Evolutionary conservation across 495 filamentous ascomycete species (phyloP).

Genomic region (Delitschia confertaspora): DNA sequence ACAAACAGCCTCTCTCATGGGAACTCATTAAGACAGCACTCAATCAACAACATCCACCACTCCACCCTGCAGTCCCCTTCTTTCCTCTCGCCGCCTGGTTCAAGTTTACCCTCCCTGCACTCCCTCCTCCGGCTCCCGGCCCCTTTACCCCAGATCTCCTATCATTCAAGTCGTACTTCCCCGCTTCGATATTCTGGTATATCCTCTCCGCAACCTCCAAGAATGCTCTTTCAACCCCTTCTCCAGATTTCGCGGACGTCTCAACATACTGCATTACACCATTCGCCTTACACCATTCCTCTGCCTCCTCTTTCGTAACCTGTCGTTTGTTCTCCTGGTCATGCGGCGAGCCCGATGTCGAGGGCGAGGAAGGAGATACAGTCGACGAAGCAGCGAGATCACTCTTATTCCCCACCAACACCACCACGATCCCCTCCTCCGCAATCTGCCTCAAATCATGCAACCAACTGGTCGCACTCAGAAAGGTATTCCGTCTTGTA

Average conservation of each 20-base stretch:
- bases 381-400: constrained; percentile 52
- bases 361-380: constrained; percentile 14
- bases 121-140: constrained; percentile 46
- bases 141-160: constrained; percentile 88
- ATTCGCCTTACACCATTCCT: constrained; percentile 77
- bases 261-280: constrained; percentile 84
- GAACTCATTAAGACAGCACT: not conserved
- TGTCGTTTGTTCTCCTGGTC: constrained; percentile 55
- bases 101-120: constrained; percentile 46
- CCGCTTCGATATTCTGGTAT: constrained; percentile 87
- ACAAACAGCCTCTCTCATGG: too few species aligned
- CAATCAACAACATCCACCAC: constrained; percentile 22
- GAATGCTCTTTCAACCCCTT: constrained; percentile 87
- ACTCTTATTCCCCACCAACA: constrained; percentile 89
- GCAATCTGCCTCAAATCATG: constrained; percentile 86
- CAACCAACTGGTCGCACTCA: constrained; percentile 79
- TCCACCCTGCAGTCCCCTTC: constrained; percentile 19
- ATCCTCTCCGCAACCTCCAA: constrained; percentile 87
- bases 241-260: constrained; percentile 89
- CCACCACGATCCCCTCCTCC: constrained; percentile 85
- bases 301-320: constrained; percentile 69
- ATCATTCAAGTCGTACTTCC: constrained; percentile 90
- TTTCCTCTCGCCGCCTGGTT: constrained; percentile 39
- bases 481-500: constrained; percentile 72
- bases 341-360: constrained; percentile 5